Base-by-base conservation (phyloP, 768 basidiomycete species). In the Boletus eberwhitei region DNA sequence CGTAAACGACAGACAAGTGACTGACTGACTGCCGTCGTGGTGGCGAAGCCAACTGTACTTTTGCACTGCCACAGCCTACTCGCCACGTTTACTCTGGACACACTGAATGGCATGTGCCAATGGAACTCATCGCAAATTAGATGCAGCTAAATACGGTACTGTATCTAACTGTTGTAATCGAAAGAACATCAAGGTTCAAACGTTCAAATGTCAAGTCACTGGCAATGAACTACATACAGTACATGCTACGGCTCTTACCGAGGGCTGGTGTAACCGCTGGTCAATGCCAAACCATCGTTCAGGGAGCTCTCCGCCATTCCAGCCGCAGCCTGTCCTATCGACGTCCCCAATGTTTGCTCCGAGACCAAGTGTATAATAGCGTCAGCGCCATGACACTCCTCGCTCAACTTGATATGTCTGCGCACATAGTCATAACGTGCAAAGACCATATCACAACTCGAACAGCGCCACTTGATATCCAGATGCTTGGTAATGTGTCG, bases 61-160 rank as follows among this genome's bases (percentile, higher is more conserved):
- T 36, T 31, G 49, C 59, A 64, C 59, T 29, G 62, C 62, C 62
- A 64, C 62, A 36, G 13, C 43, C 12, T 19, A 53, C 8, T 1
- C 21, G 63, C 62, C 62, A 64, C 59, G 62, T 64, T 54, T 44
- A n/a, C n/a, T n/a, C n/a, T n/a, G n/a, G n/a, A n/a, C n/a, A n/a
- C n/a, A n/a, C n/a, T n/a, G n/a, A n/a, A n/a, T n/a, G n/a, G n/a
- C 29, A 4, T 29, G 16, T 29, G 29, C 8, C 29, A 8, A 29
- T 29, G 29, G 29, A 8, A 9, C 9, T 5, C 14, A 13, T 16
- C 31, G 8, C 8, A 32, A 32, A 14, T 21, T 8, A 29, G 13
- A n/a, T 22, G 11, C 17, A 26, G 26, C n/a, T 35, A 16, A 35
- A 16, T 14, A 49, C 11, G 4, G 29, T 31, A 49, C 11, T 2